phyloP scores from a whole-genome alignment of 192 early-diverging fungal species.

The Backusella sp. region DNA sequence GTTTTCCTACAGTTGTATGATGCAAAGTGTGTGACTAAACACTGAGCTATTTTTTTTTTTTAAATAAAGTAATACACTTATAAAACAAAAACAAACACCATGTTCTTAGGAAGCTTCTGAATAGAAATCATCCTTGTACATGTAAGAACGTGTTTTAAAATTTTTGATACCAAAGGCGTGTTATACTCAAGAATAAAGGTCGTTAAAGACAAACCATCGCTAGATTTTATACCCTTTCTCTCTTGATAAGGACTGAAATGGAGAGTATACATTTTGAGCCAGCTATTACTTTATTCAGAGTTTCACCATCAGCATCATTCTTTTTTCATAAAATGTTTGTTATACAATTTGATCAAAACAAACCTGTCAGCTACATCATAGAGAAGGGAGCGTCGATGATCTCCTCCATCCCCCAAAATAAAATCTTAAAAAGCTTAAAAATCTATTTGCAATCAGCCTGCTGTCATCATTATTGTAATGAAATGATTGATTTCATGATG shows the following conservation, averaged over 20 bases:
- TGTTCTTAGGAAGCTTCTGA: background rate
- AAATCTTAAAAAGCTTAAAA: background rate
- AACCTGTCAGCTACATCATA: constrained; percentile 3
- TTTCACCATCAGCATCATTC: background rate
- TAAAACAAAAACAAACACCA: background rate
- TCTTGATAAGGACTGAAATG: background rate
- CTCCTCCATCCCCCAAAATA: background rate
- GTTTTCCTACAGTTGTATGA: background rate
- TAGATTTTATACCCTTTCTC: background rate
- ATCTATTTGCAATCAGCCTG: background rate
- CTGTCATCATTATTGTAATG: background rate
- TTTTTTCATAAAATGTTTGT: background rate
- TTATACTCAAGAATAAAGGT: background rate
- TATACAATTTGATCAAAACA: background rate
- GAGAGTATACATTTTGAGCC: background rate
- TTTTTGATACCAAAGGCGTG: background rate
- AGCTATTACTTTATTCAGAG: background rate
- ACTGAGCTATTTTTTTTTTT: background rate
- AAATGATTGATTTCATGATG: background rate
- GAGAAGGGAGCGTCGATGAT: background rate
- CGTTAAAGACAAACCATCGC: background rate
- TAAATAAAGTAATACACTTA: no score
- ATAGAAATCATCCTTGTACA: background rate
- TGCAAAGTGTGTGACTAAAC: background rate
- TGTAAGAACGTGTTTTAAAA: background rate